phyloP scores from a whole-genome alignment of 2,329 filamentous ascomycete species.

The Tolypocladium endophyticum region DNA sequence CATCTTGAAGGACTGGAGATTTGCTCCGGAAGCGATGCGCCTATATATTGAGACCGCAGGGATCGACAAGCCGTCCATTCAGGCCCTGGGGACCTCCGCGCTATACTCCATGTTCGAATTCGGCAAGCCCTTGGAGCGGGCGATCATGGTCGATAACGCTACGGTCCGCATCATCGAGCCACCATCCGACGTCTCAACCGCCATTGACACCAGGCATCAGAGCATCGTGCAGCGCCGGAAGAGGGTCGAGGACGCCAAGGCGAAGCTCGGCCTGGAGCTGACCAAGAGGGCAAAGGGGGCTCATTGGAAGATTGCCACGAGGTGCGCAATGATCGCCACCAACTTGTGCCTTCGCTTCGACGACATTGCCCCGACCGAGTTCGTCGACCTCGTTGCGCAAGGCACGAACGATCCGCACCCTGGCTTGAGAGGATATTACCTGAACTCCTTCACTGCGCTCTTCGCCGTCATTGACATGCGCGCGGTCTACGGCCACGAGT shows the following conservation, averaged over 20 bases:
- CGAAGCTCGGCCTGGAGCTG: conserved; percentile 68
- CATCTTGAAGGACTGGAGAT: conserved; percentile 85
- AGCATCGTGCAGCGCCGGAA: conserved; percentile 66
- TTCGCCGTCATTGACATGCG: conserved; percentile 85
- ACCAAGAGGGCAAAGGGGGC: conserved; percentile 66
- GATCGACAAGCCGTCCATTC: conserved; percentile 90
- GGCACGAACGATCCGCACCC: conserved; percentile 89
- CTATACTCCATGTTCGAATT: conserved; percentile 86
- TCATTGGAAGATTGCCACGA: conserved; percentile 92
- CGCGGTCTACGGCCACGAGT: conserved; percentile 75
- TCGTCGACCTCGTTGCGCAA: conserved; percentile 71
- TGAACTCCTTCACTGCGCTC: conserved; percentile 62
- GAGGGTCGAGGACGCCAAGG: conserved; percentile 76
- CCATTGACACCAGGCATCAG: conserved; percentile 50
- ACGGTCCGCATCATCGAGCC: conserved; percentile 65
- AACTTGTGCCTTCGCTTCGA: conserved; percentile 91
- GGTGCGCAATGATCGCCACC: conserved; percentile 82
- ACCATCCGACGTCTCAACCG: conserved; percentile 46
- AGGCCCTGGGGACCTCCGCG: conserved; percentile 72
- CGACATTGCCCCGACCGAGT: conserved; percentile 66
- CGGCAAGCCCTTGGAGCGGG: conserved; percentile 75
- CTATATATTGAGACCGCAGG: conserved; percentile 83
- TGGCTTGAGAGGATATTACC: conserved; percentile 69
- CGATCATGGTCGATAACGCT: conserved; percentile 68
- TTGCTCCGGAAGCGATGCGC: conserved; percentile 79